Evolutionary conservation across 768 basidiomycete species (phyloP).

Genomic region (Dendrothele bispora): DNA sequence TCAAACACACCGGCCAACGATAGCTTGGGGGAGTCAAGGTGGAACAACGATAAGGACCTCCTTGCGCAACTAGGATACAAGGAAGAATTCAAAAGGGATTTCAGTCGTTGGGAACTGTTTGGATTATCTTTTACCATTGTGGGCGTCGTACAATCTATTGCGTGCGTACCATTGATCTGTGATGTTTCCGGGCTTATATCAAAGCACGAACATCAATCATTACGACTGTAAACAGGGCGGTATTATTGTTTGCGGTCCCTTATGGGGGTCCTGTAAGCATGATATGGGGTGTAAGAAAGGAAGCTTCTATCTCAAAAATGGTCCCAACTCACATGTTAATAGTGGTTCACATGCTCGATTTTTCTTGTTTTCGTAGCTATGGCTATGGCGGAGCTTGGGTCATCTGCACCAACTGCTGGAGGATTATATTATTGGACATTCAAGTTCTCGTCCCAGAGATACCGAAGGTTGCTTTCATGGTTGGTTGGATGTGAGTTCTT

Average conservation of each 20-base stretch:
- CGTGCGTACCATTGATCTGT: constrained; percentile 7
- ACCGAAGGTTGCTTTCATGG: constrained; percentile 57
- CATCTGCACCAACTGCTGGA: constrained; percentile 51
- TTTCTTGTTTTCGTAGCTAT: constrained; percentile 49
- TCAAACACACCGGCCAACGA: no score
- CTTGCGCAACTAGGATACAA: constrained; percentile 40
- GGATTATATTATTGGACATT: constrained; percentile 66
- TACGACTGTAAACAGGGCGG: no score
- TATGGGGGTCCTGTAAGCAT: constrained; percentile 48
- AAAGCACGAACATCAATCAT: no score
- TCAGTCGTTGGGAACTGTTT: constrained; percentile 25
- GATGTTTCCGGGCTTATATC: background rate
- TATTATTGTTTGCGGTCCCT: constrained; percentile 35
- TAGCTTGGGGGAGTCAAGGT: background rate
- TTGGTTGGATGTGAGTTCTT: constrained; percentile 54
- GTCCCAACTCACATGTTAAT: constrained; percentile 33
- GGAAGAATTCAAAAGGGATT: constrained; percentile 39
- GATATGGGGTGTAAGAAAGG: constrained; percentile 51
- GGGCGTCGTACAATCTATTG: constrained; percentile 18
- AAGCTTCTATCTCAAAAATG: no score
- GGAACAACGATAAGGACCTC: constrained; percentile 28
- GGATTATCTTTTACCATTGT: constrained; percentile 25
- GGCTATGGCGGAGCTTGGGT: constrained; percentile 50
- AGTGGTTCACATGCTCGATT: constrained; percentile 46
- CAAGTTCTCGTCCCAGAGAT: constrained; percentile 48